phyloP scores from a whole-genome alignment of 2,329 filamentous ascomycete species.

The Fusarium graminum region DNA sequence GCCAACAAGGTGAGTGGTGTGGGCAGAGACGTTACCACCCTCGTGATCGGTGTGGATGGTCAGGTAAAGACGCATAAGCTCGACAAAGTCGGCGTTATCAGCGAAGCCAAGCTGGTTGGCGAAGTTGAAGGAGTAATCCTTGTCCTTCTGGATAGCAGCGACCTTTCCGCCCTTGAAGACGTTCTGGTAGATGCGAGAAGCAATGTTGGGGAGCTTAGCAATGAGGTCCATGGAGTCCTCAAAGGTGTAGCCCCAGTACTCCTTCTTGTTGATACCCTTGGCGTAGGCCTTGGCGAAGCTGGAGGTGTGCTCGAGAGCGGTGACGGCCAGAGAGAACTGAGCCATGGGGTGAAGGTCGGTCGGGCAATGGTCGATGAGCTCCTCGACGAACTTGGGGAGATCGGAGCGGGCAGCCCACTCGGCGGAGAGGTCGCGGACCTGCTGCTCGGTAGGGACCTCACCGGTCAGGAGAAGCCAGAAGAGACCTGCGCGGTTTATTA shows the following conservation, averaged over 20 bases:
- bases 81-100: conserved; percentile 94
- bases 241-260: conserved; percentile 99
- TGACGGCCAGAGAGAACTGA: conserved; percentile 98
- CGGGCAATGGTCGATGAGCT: conserved; percentile 99
- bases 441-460: conserved; percentile 97
- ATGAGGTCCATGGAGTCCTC: conserved; percentile 99
- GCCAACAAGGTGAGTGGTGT: conserved; percentile 98
- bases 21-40: conserved; percentile 97
- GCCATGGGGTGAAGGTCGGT: conserved; percentile 99
- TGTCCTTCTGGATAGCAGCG: conserved; percentile 93
- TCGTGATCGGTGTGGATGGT: conserved; percentile 99
- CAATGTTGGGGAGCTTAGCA: conserved; percentile 98
- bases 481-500: conserved; percentile 71
- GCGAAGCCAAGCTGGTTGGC: conserved; percentile 99
- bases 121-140: conserved; percentile 99
- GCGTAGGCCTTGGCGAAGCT: conserved; percentile 98
- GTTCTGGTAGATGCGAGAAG: conserved; percentile 99
- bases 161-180: conserved; percentile 99
- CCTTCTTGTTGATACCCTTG: conserved; percentile 99
- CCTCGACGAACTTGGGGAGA: conserved; percentile 97
- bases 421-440: conserved; percentile 97
- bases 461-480: conserved; percentile 99
- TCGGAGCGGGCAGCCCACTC: conserved; percentile 99
- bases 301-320: conserved; percentile 97
- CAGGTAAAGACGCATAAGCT: conserved; percentile 98